Evolutionary conservation across 768 basidiomycete species (phyloP).

Genomic region (Trichaptum fuscoviolaceum): DNA sequence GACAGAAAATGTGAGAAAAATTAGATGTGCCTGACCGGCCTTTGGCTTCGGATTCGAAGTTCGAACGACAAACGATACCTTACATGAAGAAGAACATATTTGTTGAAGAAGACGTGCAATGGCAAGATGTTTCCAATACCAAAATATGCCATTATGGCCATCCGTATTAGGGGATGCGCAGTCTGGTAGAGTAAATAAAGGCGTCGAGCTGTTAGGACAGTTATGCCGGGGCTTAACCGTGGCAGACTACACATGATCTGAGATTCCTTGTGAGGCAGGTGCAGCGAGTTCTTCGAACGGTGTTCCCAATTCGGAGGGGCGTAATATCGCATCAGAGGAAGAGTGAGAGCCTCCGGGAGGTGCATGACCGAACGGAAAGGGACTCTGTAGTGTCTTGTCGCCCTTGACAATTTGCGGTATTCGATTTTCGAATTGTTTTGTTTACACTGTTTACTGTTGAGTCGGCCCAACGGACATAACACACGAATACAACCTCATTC

Average conservation of each 20-base stretch:
- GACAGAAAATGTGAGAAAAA: too few species aligned
- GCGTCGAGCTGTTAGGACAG: neutral
- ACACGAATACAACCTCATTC: neutral
- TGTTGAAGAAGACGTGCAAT: too few species aligned
- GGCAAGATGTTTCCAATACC: neutral
- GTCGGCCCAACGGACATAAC: slow-evolving; percentile 1
- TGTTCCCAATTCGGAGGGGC: neutral
- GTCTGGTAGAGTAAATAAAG: neutral
- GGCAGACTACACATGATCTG: neutral
- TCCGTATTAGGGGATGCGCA: too few species aligned
- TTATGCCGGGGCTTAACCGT: neutral
- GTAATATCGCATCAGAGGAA: neutral
- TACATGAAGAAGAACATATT: too few species aligned
- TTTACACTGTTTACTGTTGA: neutral
- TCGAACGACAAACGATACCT: too few species aligned
- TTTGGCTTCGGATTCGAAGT: too few species aligned
- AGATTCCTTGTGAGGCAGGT: neutral
- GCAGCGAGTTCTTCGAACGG: neutral
- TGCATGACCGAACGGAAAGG: too few species aligned
- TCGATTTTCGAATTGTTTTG: slow-evolving; percentile 5
- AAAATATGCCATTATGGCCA: neutral
- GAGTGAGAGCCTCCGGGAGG: neutral
- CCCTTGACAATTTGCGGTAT: neutral
- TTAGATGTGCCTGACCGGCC: too few species aligned
- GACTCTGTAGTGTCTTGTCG: too few species aligned